Percentiles rank a stretch among this genome's conserved stretches.
phyloP scores from a whole-genome alignment of 1,139 yeast genomes.

The Protomyces inundatus region DNA sequence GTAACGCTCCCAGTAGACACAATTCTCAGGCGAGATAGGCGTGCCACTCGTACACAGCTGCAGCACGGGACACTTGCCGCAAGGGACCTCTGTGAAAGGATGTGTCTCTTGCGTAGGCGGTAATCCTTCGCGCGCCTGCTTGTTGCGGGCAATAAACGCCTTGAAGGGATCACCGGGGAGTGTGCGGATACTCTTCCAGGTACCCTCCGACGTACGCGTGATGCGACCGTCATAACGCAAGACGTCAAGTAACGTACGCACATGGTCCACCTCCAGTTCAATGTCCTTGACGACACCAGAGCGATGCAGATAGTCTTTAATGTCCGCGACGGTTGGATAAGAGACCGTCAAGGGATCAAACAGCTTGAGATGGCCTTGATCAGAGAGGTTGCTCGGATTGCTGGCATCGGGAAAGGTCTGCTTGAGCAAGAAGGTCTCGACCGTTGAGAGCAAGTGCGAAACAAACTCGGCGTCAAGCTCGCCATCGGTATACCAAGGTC shows the following conservation, averaged over 20 bases:
- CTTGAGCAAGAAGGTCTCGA: conserved; percentile 79
- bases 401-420: conserved; percentile 55
- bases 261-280: conserved; percentile 67
- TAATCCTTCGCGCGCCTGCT: background rate
- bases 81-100: conserved; percentile 39
- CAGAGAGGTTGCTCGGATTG: conserved; percentile 26
- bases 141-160: background rate
- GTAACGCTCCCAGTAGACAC: conserved; percentile 41
- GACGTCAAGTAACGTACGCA: conserved; percentile 80
- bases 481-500: conserved; percentile 98
- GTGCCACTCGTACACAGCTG: conserved; percentile 37
- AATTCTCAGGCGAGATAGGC: conserved; percentile 39
- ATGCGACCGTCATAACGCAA: conserved; percentile 79
- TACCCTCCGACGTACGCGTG: conserved; percentile 52
- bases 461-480: conserved; percentile 93
- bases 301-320: conserved; percentile 67
- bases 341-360: conserved; percentile 43
- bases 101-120: conserved; percentile 37
- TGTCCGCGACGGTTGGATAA: conserved; percentile 64
- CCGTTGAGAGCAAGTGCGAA: conserved; percentile 70
- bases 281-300: conserved; percentile 70
- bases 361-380: conserved; percentile 41
- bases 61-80: conserved; percentile 40
- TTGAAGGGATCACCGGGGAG: background rate
- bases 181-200: conserved; percentile 41